Percentiles rank a stretch among this genome's conserved stretches.
phyloP scores from a whole-genome alignment of 305 asterid genomes.

The Caryopteris hybrid region DNA sequence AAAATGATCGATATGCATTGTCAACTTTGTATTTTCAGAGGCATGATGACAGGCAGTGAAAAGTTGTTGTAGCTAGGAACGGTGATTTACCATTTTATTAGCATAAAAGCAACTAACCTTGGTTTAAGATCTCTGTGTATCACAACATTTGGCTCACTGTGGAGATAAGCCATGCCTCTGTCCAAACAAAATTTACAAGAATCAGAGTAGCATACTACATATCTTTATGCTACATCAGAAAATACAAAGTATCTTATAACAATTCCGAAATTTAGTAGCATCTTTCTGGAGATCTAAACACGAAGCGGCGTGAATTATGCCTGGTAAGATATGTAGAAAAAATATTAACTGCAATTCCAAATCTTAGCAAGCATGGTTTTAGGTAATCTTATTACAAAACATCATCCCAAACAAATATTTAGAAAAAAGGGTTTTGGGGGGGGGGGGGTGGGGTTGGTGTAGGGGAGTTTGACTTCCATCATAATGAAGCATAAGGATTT shows the following conservation, averaged over 20 bases:
- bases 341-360: not conserved
- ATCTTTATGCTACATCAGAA: not conserved
- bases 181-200: constrained; percentile 18
- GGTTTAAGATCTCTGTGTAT: constrained; percentile 97
- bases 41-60: constrained; percentile 5
- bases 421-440: too few relatives aligned
- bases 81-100: not conserved
- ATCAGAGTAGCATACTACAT: constrained; percentile 12
- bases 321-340: not conserved
- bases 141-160: constrained; percentile 91
- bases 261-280: not conserved
- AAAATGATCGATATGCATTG: not conserved
- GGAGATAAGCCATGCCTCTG: constrained; percentile 99
- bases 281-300: not conserved
- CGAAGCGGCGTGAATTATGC: not conserved
- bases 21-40: not conserved
- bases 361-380: not conserved
- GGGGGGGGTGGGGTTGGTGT: too few relatives aligned
- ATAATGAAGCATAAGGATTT: not conserved
- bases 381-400: not conserved
- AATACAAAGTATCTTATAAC: not conserved
- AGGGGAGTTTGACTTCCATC: not conserved
- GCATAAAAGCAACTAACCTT: constrained; percentile 47
- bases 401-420: too few relatives aligned
- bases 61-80: not conserved